phyloP scores from a whole-genome alignment of 345 rosid genomes.

The Citrus inodora region DNA sequence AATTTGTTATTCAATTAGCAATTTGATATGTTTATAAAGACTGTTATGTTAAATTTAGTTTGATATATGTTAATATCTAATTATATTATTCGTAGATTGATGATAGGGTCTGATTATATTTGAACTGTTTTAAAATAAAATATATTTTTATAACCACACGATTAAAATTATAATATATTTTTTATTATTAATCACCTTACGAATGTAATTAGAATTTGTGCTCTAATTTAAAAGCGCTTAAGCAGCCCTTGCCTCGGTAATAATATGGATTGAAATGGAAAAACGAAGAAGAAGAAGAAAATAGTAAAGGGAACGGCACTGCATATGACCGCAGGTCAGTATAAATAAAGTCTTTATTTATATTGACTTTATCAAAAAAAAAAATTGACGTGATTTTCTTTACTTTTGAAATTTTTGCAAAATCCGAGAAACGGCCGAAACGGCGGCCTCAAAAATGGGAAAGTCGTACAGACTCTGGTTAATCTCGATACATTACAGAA shows the following conservation, averaged over 20 bases:
- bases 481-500: neutral
- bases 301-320: no score
- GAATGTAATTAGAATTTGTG: rapidly evolving
- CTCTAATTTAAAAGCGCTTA: no score
- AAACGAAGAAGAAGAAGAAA: no score
- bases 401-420: neutral
- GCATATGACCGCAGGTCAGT: neutral
- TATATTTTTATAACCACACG: rapidly evolving
- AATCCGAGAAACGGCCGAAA: neutral
- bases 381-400: neutral
- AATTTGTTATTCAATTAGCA: no score
- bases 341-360: neutral
- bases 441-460: constrained; percentile 28
- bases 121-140: rapidly evolving
- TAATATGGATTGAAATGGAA: no score
- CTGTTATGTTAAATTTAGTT: no score
- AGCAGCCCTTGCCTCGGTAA: no score
- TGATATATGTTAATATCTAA: no score
- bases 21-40: no score
- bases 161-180: no score
- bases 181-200: no score
- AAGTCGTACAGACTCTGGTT: neutral
- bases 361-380: neutral
- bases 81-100: rapidly evolving
- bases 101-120: rapidly evolving